Evolutionary conservation across 23 red algal species (phyloP).

Genomic region (Gracilaria gracilis): DNA sequence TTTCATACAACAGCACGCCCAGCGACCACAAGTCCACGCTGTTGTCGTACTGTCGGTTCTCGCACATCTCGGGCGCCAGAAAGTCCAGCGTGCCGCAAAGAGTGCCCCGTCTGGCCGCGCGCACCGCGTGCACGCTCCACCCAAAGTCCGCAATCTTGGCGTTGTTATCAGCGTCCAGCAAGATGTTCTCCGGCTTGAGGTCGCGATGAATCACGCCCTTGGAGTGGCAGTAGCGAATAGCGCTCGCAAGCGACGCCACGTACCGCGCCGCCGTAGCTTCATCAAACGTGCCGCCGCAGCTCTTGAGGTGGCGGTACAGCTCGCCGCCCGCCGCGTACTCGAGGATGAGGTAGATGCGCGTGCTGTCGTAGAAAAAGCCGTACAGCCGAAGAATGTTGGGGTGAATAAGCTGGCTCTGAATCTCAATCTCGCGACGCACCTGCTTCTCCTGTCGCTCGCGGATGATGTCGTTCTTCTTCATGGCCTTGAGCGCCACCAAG

Average conservation of each 20-base stretch:
- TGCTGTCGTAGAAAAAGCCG: slow-evolving; percentile 92
- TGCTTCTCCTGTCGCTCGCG: slow-evolving; percentile 73
- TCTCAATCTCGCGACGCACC: slow-evolving; percentile 92
- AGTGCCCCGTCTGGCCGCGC: slow-evolving; percentile 64
- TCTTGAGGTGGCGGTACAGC: slow-evolving; percentile 81
- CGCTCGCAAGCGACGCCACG: slow-evolving; percentile 69
- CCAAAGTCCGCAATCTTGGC: slow-evolving; percentile 94
- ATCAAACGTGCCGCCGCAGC: slow-evolving; percentile 76
- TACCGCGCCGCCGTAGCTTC: slow-evolving; percentile 76
- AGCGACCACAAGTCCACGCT: slow-evolving; percentile 91
- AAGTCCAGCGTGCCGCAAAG: slow-evolving; percentile 99
- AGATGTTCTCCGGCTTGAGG: slow-evolving; percentile 86
- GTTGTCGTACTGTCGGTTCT: slow-evolving; percentile 78
- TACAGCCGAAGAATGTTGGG: slow-evolving; percentile 89
- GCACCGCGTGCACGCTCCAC: slow-evolving; percentile 94
- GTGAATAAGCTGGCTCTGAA: slow-evolving; percentile 83
- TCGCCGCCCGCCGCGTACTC: slow-evolving; percentile 93
- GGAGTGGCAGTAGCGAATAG: slow-evolving; percentile 87
- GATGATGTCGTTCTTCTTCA: slow-evolving; percentile 78
- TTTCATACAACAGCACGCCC: slow-evolving; percentile 96
- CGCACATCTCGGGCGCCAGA: slow-evolving; percentile 94
- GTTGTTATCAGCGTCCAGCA: slow-evolving; percentile 71
- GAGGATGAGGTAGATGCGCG: slow-evolving; percentile 86
- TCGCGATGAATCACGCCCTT: slow-evolving; percentile 95
- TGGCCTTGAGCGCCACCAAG: slow-evolving; percentile 87